Percentiles rank a stretch among this genome's conserved stretches.
phyloP scores from a whole-genome alignment of 805 yeast genomes.

The Wickerhamomyces chaumierensis region DNA sequence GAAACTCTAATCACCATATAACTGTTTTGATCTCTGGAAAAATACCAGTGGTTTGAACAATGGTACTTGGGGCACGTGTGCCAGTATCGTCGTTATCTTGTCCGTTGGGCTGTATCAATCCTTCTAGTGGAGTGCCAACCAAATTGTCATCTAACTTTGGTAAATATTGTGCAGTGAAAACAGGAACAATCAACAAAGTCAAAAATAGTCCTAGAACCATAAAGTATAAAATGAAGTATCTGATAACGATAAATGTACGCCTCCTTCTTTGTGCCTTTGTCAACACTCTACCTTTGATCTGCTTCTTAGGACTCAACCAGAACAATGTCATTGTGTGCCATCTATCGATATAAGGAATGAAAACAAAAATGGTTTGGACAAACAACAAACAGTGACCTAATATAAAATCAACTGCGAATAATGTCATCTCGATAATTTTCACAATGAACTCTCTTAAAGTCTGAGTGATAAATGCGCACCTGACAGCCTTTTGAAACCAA shows the following conservation, averaged over 20 bases:
- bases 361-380: conserved; percentile 47
- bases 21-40: conserved; percentile 22
- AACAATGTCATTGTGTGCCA: conserved; percentile 58
- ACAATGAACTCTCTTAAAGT: conserved; percentile 56
- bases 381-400: conserved; percentile 48
- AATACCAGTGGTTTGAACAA: conserved; percentile 28
- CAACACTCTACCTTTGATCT: conserved; percentile 24
- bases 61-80: conserved; percentile 34
- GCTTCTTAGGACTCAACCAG: conserved; percentile 51
- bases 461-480: conserved; percentile 49
- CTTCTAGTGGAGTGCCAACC: conserved; percentile 18
- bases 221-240: conserved; percentile 37
- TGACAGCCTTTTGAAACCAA: conserved; percentile 54
- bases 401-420: conserved; percentile 53
- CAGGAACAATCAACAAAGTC: conserved; percentile 35
- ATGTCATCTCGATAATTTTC: conserved; percentile 54
- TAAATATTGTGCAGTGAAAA: conserved; percentile 23
- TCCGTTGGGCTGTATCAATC: conserved; percentile 45
- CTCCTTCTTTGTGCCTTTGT: conserved; percentile 26
- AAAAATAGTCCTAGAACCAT: conserved; percentile 27
- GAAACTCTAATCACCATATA: conserved; percentile 10
- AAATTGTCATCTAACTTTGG: conserved; percentile 17
- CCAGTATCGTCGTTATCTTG: conserved; percentile 66
- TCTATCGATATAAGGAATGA: conserved; percentile 52
- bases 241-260: conserved; percentile 29